A percentile compares a stretch with the other conserved stretches of the same genome.
Evolutionary conservation across 2,329 filamentous ascomycete genomes (phyloP).

Genomic region (Plenodomus tracheiphilus): DNA sequence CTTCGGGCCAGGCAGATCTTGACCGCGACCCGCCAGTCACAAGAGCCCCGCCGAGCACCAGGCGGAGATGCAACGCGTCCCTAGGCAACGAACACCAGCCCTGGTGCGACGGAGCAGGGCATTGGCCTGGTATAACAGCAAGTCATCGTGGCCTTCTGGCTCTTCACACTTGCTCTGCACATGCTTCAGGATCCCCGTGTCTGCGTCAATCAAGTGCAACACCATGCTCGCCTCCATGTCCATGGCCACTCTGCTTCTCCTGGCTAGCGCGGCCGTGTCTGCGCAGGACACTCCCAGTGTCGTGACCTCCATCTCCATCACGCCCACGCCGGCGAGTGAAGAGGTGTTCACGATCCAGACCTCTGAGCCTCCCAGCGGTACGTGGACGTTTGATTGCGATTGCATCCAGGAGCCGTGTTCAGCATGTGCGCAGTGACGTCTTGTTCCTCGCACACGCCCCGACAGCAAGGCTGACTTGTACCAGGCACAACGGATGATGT

Average conservation of each 20-base stretch:
- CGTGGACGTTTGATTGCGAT: slow-evolving; percentile 25
- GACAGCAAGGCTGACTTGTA: slow-evolving; percentile 4
- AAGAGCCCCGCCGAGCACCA: slow-evolving; percentile 6
- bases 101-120: not conserved
- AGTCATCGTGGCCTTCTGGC: not conserved
- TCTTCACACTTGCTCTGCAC: too few relatives aligned
- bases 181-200: too few relatives aligned
- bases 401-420: slow-evolving; percentile 32
- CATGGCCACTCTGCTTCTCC: slow-evolving; percentile 28
- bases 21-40: slow-evolving; percentile 17
- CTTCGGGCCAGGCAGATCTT: slow-evolving; percentile 3
- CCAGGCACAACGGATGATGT: slow-evolving; percentile 9
- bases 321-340: slow-evolving; percentile 20
- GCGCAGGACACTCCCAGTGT: slow-evolving; percentile 18
- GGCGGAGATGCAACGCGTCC: slow-evolving; percentile 10
- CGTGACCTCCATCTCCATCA: slow-evolving; percentile 14
- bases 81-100: slow-evolving; percentile 7
- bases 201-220: not conserved
- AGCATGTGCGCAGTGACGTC: slow-evolving; percentile 23
- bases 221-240: slow-evolving; percentile 30
- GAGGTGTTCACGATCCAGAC: slow-evolving; percentile 35
- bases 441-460: not conserved
- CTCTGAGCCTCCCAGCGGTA: slow-evolving; percentile 12
- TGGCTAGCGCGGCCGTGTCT: slow-evolving; percentile 28
- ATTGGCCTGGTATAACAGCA: not conserved